Base-by-base conservation (phyloP, 257 asterid genomes). In the Fraxinus quadrangulata region DNA sequence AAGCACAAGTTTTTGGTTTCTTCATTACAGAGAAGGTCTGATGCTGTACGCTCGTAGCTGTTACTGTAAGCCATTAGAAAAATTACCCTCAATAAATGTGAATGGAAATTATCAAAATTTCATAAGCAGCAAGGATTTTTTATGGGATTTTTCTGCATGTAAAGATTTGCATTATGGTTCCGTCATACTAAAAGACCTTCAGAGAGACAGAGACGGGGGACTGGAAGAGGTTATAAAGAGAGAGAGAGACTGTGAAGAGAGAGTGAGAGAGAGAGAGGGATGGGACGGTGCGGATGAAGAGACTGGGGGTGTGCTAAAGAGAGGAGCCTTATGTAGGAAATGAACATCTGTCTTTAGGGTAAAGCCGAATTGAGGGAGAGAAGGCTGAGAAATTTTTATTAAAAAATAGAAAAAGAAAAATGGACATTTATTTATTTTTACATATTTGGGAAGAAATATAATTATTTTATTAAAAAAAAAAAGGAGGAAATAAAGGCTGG, bases 311-410 rank as follows among this genome's bases (percentile, higher is more conserved):
- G 31, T 79, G 85, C 49, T 19, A 78, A 61, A 78, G 81, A 68
- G 86, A 59, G 51, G 83, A 80, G 89, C 82, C 84, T 88, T 91
- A 89, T 79, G 89, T 86, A 84, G 87, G 81, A 83, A 78, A 84
- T 78, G 75, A 71, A 78, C 82, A 79, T 81, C 76, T 84, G 82
- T 87, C 92, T 84, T 84, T 90, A 88, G 92, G 89, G 93, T 84
- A 87, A 87, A 83, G 85, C 80, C 19, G 83, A 84, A 88, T 72
- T 70, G 77, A 81, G 75, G 79, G 49, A 73, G 85, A 77, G 84
- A 69, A 54, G 82, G 73, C 74, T 65, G 77, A 45, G 47, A 75
- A 34, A 71, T 79, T 80, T 86, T 86, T 76, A 42, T 71, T 77
- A 61, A 39, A 54, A 47, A 45, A 31, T 8, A 0, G 13, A 39